Base-by-base conservation (phyloP, 108 stramenopile genomes). In the Epithemia pelagica region DNA sequence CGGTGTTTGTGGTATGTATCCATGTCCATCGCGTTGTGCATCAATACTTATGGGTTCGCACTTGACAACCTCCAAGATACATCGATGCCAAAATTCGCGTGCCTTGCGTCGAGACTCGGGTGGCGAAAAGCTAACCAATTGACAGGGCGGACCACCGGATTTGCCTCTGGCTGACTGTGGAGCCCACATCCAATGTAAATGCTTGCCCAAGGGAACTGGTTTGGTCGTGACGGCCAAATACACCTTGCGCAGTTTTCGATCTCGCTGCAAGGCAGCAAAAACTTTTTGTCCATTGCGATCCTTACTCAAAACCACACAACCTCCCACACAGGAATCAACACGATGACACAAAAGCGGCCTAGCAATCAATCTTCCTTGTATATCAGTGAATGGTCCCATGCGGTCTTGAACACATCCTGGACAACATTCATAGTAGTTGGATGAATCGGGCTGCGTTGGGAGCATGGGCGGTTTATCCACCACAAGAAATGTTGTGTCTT, bases 401-500 rank as follows among this genome's bases (percentile, higher is more conserved):
- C 80, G 61, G 30, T 79, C 72, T 68, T 86, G 83, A 2, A 82
- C 85, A 59, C 90, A 89, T 27, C 89, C 92, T 8, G 92, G 90
- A 66, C 88, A 90, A 64, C 84, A 86, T 62, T 94, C 92, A 56
- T 77, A 74, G 66, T 91, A 91, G 65, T 94, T 94, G 58, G 84
- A 85, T 27, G 89, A 84, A 72, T 94, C 92, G 15, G 92, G 92
- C 62, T 94, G 92, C 21, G 90, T 89, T 8, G 92, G 92, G 24
- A 94, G 68, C 87, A 94, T 77, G 29, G 92, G 92, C 31, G 92
- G 92, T 68, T 94, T 94, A 55, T 94, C 92, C n/a, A 94, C 89
- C 19, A 94, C 82, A 2, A 94, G 58, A 65, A 94, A 94, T 2
- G 92, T 94, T 1, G 92, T 94, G 69, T 94, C 92, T 65, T 94